Evolutionary conservation across 1,284 basidiomycete species (phyloP).

Genomic region (Apiotrichum laibachii): DNA sequence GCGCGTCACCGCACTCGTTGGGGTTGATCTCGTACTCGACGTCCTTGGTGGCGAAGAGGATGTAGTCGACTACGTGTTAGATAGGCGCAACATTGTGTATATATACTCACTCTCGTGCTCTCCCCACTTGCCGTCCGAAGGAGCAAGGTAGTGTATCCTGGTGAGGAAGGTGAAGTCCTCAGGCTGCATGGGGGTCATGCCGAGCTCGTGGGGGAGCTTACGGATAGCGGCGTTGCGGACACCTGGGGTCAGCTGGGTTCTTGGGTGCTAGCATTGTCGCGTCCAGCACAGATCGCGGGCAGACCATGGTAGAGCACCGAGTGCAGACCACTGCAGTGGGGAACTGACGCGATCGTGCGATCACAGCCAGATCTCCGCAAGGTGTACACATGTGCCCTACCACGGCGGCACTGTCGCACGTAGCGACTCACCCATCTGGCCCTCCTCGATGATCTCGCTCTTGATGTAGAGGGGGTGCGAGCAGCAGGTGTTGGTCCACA

Average conservation of each 20-base stretch:
- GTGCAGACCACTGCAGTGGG: background rate
- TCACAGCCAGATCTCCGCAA: background rate
- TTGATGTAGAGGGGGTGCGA: conserved; percentile 78
- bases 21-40: conserved; percentile 78
- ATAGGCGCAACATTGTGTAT: no score
- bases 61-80: conserved; percentile 80
- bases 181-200: conserved; percentile 74
- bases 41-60: conserved; percentile 87
- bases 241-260: conserved; percentile 36
- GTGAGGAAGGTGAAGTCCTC: conserved; percentile 94
- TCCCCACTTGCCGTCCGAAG: conserved; percentile 89
- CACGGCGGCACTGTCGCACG: background rate
- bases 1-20: conserved; percentile 89
- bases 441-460: conserved; percentile 75
- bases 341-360: no score
- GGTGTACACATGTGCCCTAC: background rate
- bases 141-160: conserved; percentile 95
- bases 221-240: conserved; percentile 85
- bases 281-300: no score
- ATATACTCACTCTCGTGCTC: conserved; percentile 86
- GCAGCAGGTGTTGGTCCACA: conserved; percentile 99
- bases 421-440: conserved; percentile 63
- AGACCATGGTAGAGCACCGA: background rate
- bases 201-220: conserved; percentile 95
- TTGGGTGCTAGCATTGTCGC: no score